Conservation (phyloP, 2,329 filamentous ascomycete genomes). For the Dactylellina parvicollis region DNA sequence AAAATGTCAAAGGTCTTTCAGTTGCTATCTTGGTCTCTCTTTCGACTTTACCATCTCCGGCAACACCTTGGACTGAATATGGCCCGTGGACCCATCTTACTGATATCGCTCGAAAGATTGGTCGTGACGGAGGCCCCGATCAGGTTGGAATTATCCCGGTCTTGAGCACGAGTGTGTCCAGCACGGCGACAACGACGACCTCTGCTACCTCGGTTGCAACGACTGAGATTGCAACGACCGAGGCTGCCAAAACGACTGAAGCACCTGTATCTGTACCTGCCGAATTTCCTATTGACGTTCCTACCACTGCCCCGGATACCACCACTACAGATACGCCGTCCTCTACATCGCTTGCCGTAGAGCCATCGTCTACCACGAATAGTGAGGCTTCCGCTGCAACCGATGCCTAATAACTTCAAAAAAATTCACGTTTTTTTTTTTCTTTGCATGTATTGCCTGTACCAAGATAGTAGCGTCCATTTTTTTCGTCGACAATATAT, state of each 20-base stretch:
- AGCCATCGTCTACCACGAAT: slow-evolving; percentile 1
- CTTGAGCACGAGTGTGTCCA: background rate
- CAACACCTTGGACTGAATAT: slow-evolving; percentile 14
- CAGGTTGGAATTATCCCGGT: slow-evolving; percentile 20
- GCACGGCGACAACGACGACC: background rate
- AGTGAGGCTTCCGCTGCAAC: slow-evolving; percentile 1
- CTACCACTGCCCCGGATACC: background rate
- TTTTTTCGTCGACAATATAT: too few relatives aligned
- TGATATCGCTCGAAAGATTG: slow-evolving; percentile 44
- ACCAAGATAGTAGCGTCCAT: too few relatives aligned
- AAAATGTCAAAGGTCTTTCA: slow-evolving; percentile 9
- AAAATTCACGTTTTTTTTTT: background rate
- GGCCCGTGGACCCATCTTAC: slow-evolving; percentile 38
- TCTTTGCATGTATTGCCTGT: background rate
- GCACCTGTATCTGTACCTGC: background rate
- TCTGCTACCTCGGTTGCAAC: background rate
- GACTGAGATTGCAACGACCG: slow-evolving; percentile 2
- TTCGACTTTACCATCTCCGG: slow-evolving; percentile 13
- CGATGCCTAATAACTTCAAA: background rate
- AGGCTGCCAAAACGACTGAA: slow-evolving; percentile 12
- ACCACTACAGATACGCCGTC: background rate
- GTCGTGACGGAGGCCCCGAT: slow-evolving; percentile 41
- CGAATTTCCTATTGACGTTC: background rate
- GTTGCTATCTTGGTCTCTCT: slow-evolving; percentile 32
- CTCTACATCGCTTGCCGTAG: too few relatives aligned